Conservation (phyloP, 495 filamentous ascomycete genomes). For the Xylaria castorea region DNA sequence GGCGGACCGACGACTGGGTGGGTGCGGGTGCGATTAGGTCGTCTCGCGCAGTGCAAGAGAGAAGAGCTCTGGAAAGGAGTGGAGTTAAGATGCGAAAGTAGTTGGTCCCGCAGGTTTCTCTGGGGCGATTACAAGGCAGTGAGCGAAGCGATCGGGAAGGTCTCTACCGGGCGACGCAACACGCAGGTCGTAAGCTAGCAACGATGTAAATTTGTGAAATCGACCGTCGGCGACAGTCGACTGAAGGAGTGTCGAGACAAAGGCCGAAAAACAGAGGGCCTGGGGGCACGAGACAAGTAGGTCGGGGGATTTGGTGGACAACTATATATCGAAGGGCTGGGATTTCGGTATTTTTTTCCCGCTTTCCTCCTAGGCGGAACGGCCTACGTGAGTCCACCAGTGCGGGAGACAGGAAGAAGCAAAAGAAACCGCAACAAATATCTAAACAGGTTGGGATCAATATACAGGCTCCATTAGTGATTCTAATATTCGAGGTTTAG, state of each 20-base stretch:
- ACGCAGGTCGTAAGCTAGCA: slow-evolving; percentile 16
- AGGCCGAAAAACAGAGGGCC: slow-evolving; percentile 14
- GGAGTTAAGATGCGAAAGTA: slow-evolving; percentile 28
- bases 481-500: slow-evolving; percentile 51
- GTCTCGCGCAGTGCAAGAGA: slow-evolving; percentile 26
- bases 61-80: slow-evolving; percentile 23
- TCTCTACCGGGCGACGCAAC: slow-evolving; percentile 24
- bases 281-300: background rate
- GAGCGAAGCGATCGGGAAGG: slow-evolving; percentile 23
- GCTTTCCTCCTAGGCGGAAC: slow-evolving; percentile 33
- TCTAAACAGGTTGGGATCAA: slow-evolving; percentile 48
- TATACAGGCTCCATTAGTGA: slow-evolving; percentile 67
- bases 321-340: slow-evolving; percentile 5
- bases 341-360: slow-evolving; percentile 27
- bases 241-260: slow-evolving; percentile 30
- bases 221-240: slow-evolving; percentile 22
- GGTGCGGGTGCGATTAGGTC: slow-evolving; percentile 26
- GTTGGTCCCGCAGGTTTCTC: slow-evolving; percentile 26
- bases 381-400: slow-evolving; percentile 32
- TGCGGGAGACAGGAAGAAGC: slow-evolving; percentile 42
- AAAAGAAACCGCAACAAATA: slow-evolving; percentile 41
- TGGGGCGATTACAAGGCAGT: slow-evolving; percentile 32
- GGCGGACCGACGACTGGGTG: slow-evolving; percentile 13
- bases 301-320: slow-evolving; percentile 12
- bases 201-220: slow-evolving; percentile 17